Evolutionary conservation across 2,329 filamentous ascomycete species (phyloP).

Genomic region (Sordariomycetes sp.): DNA sequence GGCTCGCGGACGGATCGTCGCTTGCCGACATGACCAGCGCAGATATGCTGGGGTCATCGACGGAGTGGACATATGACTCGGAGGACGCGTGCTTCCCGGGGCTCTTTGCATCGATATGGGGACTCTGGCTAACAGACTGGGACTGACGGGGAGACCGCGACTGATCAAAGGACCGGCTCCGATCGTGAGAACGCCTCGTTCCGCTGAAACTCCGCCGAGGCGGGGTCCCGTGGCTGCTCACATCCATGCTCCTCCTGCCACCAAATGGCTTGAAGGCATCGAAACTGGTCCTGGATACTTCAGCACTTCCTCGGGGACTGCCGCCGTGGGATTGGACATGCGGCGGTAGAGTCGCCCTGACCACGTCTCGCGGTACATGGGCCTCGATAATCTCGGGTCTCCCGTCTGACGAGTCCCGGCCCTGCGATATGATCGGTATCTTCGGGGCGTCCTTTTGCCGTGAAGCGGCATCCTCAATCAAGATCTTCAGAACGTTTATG

Average conservation of each 20-base stretch:
- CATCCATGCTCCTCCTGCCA: conserved; percentile 18
- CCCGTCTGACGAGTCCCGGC: conserved; percentile 1
- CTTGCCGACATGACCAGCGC: conserved; percentile 55
- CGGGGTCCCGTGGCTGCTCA: not conserved
- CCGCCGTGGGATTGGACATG: conserved; percentile 19
- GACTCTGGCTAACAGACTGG: conserved; percentile 12
- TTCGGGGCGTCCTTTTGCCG: conserved; percentile 15
- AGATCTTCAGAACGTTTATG: conserved; percentile 59
- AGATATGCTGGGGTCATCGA: conserved; percentile 61
- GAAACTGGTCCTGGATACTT: conserved; percentile 37
- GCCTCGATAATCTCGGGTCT: conserved; percentile 15
- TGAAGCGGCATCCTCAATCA: conserved; percentile 51
- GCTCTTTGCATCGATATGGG: conserved; percentile 23
- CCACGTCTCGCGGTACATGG: conserved; percentile 35
- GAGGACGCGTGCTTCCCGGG: conserved; percentile 48
- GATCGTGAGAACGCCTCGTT: conserved; percentile 36
- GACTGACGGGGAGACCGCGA: not conserved
- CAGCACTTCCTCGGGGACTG: conserved; percentile 42
- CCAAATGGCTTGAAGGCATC: conserved; percentile 34
- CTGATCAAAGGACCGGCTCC: conserved; percentile 10
- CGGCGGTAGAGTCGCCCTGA: conserved; percentile 48
- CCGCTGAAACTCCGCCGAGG: conserved; percentile 51
- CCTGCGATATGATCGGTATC: not conserved
- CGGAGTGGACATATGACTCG: conserved; percentile 65
- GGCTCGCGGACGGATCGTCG: conserved; percentile 77